Evolutionary conservation across 176 grass and related monocot species (phyloP).

Genomic region (Oryza meridionalis): DNA sequence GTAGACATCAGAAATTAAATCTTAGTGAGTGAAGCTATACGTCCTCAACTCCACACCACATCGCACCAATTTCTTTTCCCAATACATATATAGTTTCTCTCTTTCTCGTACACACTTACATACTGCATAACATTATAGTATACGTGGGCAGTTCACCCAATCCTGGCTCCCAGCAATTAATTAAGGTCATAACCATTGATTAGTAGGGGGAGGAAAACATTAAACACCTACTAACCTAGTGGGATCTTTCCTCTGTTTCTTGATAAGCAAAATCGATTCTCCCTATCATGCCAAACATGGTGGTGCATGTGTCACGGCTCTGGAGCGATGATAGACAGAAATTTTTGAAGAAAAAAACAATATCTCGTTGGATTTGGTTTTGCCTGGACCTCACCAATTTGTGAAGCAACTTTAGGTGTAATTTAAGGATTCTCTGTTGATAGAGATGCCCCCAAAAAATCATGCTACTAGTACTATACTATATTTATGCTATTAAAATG

Average conservation of each 20-base stretch:
- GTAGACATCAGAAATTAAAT: no score
- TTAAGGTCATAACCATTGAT: neutral
- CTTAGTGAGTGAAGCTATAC: no score
- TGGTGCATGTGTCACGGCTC: neutral
- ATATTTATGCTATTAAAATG: neutral
- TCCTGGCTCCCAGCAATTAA: neutral
- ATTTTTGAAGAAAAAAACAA: conserved; percentile 12
- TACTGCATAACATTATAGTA: neutral
- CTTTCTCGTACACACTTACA: neutral
- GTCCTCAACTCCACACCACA: no score
- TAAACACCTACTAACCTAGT: conserved; percentile 8
- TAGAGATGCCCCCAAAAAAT: conserved; percentile 34
- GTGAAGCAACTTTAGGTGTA: conserved; percentile 33
- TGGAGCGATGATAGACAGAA: neutral
- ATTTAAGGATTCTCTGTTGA: conserved; percentile 37
- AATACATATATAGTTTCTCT: neutral
- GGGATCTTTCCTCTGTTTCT: conserved; percentile 6
- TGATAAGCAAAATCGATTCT: neutral
- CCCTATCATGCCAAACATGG: conserved; percentile 31
- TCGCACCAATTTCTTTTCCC: no score
- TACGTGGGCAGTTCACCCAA: neutral
- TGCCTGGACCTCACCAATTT: conserved; percentile 11
- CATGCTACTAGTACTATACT: neutral
- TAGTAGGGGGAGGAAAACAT: neutral
- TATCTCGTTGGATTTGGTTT: conserved; percentile 47